Conservation (phyloP, 2,329 filamentous ascomycete genomes). For the Aurifilum marmelostoma region DNA sequence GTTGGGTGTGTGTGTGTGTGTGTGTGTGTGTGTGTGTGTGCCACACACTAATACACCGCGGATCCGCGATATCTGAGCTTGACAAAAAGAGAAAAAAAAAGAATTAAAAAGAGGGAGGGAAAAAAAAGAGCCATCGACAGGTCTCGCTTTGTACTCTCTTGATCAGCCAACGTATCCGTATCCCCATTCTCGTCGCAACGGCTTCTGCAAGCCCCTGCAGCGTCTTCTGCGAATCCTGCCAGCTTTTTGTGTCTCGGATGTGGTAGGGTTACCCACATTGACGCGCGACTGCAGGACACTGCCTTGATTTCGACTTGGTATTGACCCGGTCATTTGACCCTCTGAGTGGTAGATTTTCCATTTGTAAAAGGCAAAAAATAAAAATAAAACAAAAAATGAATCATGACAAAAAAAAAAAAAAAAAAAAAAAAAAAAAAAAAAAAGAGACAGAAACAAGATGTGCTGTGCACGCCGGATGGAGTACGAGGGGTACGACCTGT, state of each 20-base stretch:
- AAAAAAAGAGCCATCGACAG: not conserved
- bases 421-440: not conserved
- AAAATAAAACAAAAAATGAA: not conserved
- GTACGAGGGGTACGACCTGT: not conserved
- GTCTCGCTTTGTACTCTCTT: not conserved
- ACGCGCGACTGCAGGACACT: conserved; percentile 25
- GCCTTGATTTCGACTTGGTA: conserved; percentile 18
- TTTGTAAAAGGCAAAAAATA: not conserved
- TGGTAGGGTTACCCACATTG: conserved; percentile 24
- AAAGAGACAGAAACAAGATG: not conserved
- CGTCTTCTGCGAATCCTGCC: conserved; percentile 20
- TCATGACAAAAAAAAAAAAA: not conserved
- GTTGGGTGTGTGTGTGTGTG: too few species aligned
- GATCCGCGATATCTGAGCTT: conserved; percentile 25
- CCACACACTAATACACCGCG: conserved; percentile 16
- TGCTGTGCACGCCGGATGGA: not conserved
- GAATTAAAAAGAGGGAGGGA: not conserved
- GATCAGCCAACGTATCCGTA: not conserved
- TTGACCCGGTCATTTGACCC: conserved; percentile 2
- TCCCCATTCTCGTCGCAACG: conserved; percentile 16
- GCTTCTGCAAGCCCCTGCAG: conserved; percentile 24
- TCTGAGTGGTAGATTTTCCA: not conserved
- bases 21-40: not conserved
- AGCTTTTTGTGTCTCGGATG: conserved; percentile 24
- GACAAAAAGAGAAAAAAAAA: not conserved